Percentiles rank a stretch among this genome's conserved stretches.
Evolutionary conservation across 2,329 filamentous ascomycete species (phyloP).

Genomic region (Aspergillus sp.): DNA sequence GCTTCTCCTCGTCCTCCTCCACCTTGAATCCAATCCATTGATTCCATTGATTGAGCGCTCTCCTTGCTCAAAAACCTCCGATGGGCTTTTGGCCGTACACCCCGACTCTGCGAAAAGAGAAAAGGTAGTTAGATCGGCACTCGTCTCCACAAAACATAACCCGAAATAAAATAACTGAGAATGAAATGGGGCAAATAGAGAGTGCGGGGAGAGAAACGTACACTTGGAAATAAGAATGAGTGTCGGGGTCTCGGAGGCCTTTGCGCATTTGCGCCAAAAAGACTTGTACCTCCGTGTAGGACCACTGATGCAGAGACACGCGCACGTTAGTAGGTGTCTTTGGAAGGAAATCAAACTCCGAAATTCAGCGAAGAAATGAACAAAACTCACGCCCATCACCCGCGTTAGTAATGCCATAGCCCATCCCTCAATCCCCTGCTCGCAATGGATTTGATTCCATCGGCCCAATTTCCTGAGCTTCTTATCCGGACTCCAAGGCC

Average conservation of each 20-base stretch:
- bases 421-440: slow-evolving; percentile 33
- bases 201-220: slow-evolving; percentile 7
- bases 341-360: not conserved
- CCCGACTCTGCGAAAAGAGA: slow-evolving; percentile 6
- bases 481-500: slow-evolving; percentile 29
- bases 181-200: not conserved
- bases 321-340: not conserved
- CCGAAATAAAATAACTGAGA: not conserved
- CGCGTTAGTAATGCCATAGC: slow-evolving; percentile 29
- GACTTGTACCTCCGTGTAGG: slow-evolving; percentile 21
- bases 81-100: slow-evolving; percentile 20
- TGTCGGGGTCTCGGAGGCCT: slow-evolving; percentile 20
- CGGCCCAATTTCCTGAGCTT: slow-evolving; percentile 28
- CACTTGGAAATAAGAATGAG: slow-evolving; percentile 25
- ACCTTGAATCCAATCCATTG: too few species aligned
- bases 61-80: not conserved
- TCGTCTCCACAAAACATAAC: too few species aligned
- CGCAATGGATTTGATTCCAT: slow-evolving; percentile 26
- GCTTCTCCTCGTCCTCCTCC: too few species aligned
- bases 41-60: too few species aligned
- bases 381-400: slow-evolving; percentile 26
- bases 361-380: not conserved
- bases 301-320: slow-evolving; percentile 15
- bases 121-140: not conserved
- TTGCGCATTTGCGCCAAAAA: slow-evolving; percentile 24